These are phyloP conservation scores for Mycena vitilis DNA, from an alignment of 768 basidiomycete genomes.

Conservation along the genomic window DNA sequence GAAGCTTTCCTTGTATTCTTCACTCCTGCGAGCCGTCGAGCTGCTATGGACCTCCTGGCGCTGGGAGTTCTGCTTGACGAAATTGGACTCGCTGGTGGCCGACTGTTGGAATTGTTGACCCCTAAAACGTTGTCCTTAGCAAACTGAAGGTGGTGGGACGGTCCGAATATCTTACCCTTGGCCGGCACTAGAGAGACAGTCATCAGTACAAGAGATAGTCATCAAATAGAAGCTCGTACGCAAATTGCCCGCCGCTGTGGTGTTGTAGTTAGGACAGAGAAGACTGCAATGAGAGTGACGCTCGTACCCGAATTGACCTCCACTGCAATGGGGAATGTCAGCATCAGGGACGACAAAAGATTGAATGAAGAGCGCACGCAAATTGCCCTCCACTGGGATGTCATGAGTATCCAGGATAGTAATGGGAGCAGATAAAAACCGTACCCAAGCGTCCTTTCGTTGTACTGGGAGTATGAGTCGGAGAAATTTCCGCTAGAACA, in stretches of 20 bases:
- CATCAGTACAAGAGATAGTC: not conserved
- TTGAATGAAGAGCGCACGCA: not conserved
- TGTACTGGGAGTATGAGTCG: too few relatives aligned
- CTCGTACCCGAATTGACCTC: not conserved
- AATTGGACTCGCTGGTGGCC: conserved; percentile 1
- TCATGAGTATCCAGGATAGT: too few relatives aligned
- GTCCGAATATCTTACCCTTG: not conserved
- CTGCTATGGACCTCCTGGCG: not conserved
- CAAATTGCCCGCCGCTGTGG: not conserved
- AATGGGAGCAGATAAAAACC: too few relatives aligned
- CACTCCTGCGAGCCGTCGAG: not conserved
- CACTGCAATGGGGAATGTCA: not conserved
- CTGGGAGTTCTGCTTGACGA: not conserved
- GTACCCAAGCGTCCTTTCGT: too few relatives aligned
- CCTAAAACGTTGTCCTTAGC: not conserved
- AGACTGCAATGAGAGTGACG: not conserved
- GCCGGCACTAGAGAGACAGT: not conserved
- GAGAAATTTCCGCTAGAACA: too few relatives aligned
- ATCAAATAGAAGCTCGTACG: not conserved
- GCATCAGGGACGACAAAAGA: not conserved
- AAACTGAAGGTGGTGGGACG: not conserved
- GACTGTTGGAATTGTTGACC: conserved; percentile 13
- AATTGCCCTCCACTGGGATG: too few relatives aligned
- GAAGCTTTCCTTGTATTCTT: not conserved
- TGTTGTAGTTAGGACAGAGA: not conserved